Percentiles rank a stretch among this genome's conserved stretches.
phyloP scores from a whole-genome alignment of 805 yeast genomes.

The Cyberlindnera euphorbiae region DNA sequence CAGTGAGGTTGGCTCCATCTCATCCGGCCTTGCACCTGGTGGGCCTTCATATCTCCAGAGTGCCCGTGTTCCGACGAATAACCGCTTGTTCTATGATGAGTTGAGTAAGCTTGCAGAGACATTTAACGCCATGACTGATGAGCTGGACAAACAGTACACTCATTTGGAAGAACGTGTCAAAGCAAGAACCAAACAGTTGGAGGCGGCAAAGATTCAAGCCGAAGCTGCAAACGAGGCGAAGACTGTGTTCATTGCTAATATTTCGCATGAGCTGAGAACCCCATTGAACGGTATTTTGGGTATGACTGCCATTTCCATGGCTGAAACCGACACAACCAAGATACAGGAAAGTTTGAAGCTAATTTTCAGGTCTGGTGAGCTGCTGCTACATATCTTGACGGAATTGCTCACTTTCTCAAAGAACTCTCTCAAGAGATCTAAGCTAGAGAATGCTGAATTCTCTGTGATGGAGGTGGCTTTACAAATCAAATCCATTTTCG shows the following conservation, averaged over 20 bases:
- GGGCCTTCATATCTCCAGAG: slow-evolving; percentile 31
- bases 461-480: slow-evolving; percentile 74
- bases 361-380: slow-evolving; percentile 88
- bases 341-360: slow-evolving; percentile 74
- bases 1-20: slow-evolving; percentile 15
- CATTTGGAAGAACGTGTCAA: slow-evolving; percentile 85
- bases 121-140: slow-evolving; percentile 88
- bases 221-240: slow-evolving; percentile 96
- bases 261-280: slow-evolving; percentile 90
- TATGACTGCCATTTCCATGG: slow-evolving; percentile 91
- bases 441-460: slow-evolving; percentile 79
- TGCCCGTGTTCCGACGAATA: slow-evolving; percentile 40
- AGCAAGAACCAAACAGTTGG: slow-evolving; percentile 81
- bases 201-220: slow-evolving; percentile 82
- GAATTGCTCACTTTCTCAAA: slow-evolving; percentile 90
- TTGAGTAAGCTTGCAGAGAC: slow-evolving; percentile 83
- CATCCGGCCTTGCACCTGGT: slow-evolving; percentile 10
- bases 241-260: slow-evolving; percentile 87
- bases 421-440: slow-evolving; percentile 79
- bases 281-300: slow-evolving; percentile 96
- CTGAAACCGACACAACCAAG: slow-evolving; percentile 63
- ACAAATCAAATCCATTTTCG: slow-evolving; percentile 82
- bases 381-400: slow-evolving; percentile 81
- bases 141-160: slow-evolving; percentile 76
- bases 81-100: slow-evolving; percentile 71